phyloP scores from a whole-genome alignment of 2,329 filamentous ascomycete genomes.

The Colletotrichum sp. region DNA sequence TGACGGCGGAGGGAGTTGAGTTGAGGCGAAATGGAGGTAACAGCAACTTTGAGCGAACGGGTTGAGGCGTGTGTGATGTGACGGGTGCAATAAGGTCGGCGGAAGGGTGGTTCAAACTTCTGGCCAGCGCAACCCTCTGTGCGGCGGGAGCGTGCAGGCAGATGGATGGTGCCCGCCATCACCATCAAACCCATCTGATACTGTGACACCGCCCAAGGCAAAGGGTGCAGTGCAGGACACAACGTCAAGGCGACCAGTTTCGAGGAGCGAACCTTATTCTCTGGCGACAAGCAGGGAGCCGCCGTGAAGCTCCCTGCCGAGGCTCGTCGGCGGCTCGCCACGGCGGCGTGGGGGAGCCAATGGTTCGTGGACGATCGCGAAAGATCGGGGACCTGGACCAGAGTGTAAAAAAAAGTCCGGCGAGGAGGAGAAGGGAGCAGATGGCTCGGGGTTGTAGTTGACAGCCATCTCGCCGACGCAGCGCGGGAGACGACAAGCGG shows the following conservation, averaged over 20 bases:
- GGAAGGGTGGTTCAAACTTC: not conserved
- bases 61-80: not conserved
- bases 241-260: conserved; percentile 15
- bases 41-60: not conserved
- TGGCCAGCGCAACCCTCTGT: conserved; percentile 2
- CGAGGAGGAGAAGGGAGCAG: not conserved
- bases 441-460: not conserved
- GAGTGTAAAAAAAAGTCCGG: not conserved
- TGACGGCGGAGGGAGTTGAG: not conserved
- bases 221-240: not conserved
- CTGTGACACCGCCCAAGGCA: conserved; percentile 5
- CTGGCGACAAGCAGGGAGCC: not conserved
- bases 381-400: not conserved
- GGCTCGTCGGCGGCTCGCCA: not conserved
- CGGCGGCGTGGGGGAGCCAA: not conserved
- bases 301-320: not conserved
- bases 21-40: not conserved
- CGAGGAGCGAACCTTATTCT: conserved; percentile 4
- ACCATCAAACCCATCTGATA: conserved; percentile 21
- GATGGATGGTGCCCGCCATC: not conserved
- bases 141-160: conserved; percentile 8
- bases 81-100: not conserved
- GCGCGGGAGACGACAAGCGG: not conserved
- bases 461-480: not conserved
- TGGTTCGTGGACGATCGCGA: not conserved